These are phyloP conservation scores for Solanum gracilifrons DNA, from an alignment of 257 asterid species.

Conservation along the genomic window DNA sequence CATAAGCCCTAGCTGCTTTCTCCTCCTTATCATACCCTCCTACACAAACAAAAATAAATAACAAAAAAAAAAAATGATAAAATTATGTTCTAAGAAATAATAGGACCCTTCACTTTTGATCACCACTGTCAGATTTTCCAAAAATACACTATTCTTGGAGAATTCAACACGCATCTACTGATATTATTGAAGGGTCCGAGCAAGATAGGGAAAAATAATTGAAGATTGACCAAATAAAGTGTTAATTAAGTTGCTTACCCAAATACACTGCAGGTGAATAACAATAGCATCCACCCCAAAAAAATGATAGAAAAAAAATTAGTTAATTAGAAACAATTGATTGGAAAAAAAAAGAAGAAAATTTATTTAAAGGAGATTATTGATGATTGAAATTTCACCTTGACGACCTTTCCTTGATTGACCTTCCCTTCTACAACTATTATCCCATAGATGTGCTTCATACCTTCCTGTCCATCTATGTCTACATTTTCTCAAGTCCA, in stretches of 20 bases:
- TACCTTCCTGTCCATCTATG: conserved; percentile 96
- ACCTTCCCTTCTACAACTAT: conserved; percentile 90
- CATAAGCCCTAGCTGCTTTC: conserved; percentile 94
- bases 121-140: neutral
- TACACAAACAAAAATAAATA: neutral
- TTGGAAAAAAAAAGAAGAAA: neutral
- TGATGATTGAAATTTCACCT: conserved; percentile 25
- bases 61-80: neutral
- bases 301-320: neutral
- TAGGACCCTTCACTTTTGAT: neutral
- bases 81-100: neutral
- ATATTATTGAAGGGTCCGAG: accelerated
- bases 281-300: conserved; percentile 1
- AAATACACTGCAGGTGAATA: conserved; percentile 43
- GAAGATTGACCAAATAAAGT: neutral
- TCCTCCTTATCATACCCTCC: conserved; percentile 98
- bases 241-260: conserved; percentile 39
- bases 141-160: neutral
- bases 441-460: conserved; percentile 96
- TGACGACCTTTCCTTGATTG: conserved; percentile 95
- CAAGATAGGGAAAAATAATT: neutral
- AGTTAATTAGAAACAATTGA: neutral
- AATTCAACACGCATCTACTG: neutral
- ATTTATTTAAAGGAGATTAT: neutral
- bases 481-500: conserved; percentile 16